Evolutionary conservation across 139 green algal genomes (phyloP).

Genomic region (Asterochloris sp.): DNA sequence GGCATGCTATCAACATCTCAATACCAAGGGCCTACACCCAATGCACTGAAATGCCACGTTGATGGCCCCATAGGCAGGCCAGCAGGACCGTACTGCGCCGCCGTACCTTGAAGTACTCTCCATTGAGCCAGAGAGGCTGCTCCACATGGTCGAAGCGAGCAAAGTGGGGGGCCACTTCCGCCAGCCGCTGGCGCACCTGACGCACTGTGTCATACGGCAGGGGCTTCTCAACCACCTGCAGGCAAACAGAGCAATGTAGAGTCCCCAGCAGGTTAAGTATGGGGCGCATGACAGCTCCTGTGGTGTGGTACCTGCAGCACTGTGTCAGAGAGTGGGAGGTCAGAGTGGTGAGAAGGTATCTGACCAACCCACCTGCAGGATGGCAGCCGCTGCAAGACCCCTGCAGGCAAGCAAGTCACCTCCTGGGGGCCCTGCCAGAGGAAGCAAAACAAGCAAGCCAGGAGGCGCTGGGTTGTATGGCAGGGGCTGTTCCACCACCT

Average conservation of each 20-base stretch:
- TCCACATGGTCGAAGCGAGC: slow-evolving; percentile 58
- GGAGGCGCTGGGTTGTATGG: too few relatives aligned
- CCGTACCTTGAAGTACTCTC: slow-evolving; percentile 71
- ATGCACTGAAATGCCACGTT: slow-evolving; percentile 7
- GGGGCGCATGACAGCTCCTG: too few relatives aligned
- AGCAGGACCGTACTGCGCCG: neutral
- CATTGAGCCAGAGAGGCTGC: slow-evolving; percentile 83
- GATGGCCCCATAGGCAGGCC: slow-evolving; percentile 7
- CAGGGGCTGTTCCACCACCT: too few relatives aligned
- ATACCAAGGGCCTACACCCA: neutral
- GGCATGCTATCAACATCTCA: neutral
- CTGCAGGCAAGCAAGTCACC: too few relatives aligned
- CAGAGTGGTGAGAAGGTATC: too few relatives aligned
- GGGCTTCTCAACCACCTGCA: slow-evolving; percentile 39
- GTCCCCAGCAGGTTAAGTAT: neutral
- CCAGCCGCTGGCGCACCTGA: slow-evolving; percentile 70
- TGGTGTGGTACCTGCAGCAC: too few relatives aligned
- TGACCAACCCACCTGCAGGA: too few relatives aligned
- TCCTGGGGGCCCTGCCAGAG: too few relatives aligned
- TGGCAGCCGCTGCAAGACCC: too few relatives aligned
- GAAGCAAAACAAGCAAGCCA: too few relatives aligned
- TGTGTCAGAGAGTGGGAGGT: too few relatives aligned
- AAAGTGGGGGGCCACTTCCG: slow-evolving; percentile 80
- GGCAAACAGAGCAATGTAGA: neutral
- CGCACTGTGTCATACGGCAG: slow-evolving; percentile 86